Base-by-base conservation (phyloP, 1,139 yeast species). In the Sugiyamaella novakii region DNA sequence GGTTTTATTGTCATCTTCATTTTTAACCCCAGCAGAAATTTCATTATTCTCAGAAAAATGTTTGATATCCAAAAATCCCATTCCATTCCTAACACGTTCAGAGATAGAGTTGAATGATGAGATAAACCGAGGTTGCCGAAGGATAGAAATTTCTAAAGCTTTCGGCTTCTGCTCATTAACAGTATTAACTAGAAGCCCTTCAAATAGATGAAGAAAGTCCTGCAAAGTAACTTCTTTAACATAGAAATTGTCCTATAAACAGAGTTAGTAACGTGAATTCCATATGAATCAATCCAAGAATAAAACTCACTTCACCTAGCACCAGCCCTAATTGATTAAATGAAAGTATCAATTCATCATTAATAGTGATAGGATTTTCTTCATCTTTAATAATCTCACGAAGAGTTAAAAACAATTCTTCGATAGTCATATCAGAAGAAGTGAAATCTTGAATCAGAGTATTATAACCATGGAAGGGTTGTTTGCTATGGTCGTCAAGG, bases 211-310 rank as follows among this genome's bases (percentile, higher is more conserved):
- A 12, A 59, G 46, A 12, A 60, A 22, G 39, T 60, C 64, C 25
- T 50, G 51, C 8, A 60, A 28, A 3, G 60, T 50, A 25, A 60
- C 50, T 14, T 60, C 62, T 14, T 57, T 53, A 25, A 51, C 49
- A 43, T 55, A 59, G 24, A 53, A 50, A 51, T 60, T 59, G 36
- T 60, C 64, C 61, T 59, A 34, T 14, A 28, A 10, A 6, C 11
- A n/a, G 5, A 22, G 43, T 36, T 50, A 47, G 51, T 27, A 22
- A 18, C 6, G 17, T n/a, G 8, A 14, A 19, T 10, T n/a, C 7
- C 24, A 27, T 43, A 22, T 21, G n/a, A 11, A 14, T 31, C 39
- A 40, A 30, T 14, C n/a, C 14, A 22, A 17, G 18, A 4, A 17
- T 7, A 12, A 7, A 10, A 38, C 55, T 35, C 49, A 58, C 61